Evolutionary conservation across 2,329 filamentous ascomycete species (phyloP), one percentile per base, ranked within the genome.

Genomic region (Verticillium klebahnii): DNA sequence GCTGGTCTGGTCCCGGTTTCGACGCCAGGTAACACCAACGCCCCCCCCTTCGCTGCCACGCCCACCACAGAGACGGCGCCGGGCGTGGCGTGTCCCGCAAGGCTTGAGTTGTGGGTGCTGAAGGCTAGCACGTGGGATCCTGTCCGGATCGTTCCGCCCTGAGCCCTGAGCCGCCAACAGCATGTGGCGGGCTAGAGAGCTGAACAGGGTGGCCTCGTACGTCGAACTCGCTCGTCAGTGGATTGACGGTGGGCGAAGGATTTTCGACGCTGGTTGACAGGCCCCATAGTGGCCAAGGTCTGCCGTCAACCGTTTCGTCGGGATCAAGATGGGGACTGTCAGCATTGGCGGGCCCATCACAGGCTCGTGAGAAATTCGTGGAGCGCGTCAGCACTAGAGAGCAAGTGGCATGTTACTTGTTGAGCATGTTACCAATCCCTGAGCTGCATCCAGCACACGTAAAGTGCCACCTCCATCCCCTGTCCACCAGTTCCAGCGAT

Each of bases 401-500:
- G 19, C 8, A 52, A 52, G 45, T 52, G 45, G 45, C 45, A 23
- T 52, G 19, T 52, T 52, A 12, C 4, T 11, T 36, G n/a, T 23
- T 52, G n/a, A 52, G 19, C 45, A 52, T 52, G 45, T 52, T 52
- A 19, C 9, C 45, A 19, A 52, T 59, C 17, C 62, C 62, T 5
- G 60, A 57, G 19, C 57, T 60, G 17, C 54, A 57, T 2, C 62
- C 62, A 1, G 39, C 23, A 31, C 31, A 29, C 17, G 60, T 63
- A 7, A 63, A 60, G 3, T 62, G 59, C 57, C 39, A 56, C 2
- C 55, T 60, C 62, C 62, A 63, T 1, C 45, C 60, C n/a, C 57
- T 39, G 34, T 62, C 54, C 7, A 63, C 17, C 6, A 39, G 45
- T 19, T 31, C 32, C n/a, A 62, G 6, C 9, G 60, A 39, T 17